Base-by-base conservation (phyloP, 2,329 filamentous ascomycete species). In the Aspergillus sp. region DNA sequence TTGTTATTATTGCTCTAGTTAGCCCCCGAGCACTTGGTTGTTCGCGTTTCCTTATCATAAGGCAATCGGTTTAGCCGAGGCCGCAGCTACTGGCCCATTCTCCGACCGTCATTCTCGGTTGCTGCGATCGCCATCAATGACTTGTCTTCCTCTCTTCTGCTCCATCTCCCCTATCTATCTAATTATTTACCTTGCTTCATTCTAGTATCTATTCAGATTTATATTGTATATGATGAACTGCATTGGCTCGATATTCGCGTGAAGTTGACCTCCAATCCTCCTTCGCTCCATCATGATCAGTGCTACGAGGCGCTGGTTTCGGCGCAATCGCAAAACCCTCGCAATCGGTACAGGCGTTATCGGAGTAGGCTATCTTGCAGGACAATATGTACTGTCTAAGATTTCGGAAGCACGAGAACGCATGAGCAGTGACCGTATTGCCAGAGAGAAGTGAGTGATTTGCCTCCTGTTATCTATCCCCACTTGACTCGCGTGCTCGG, bases 391-490 rank as follows among this genome's bases (percentile, higher is more conserved):
- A 65, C 76, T 97, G 70, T 85, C 84, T 69, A 98, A 96, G 83
- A 88, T 98, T 70, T 89, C 89, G 64, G 93, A 98, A 76, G 92
- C 93, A 67, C 87, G 93, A 65, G 92, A 97, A 83, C 92, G 93
- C 74, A 96, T 97, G 90, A 93, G 90, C 77, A 93, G 91, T 75
- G 95, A 98, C 71, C 88, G 92, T 69, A 96, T 97, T 73, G 90
- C 93, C 52, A 93, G 93, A 74, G 95, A 99, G 79, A 99, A 99
- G 93, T 97, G 79, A 67, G 85, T 69, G 8, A 4, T 23, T 9
- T 31, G 51, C 57, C 51, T 45, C 35, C 11, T 24, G 39, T 44
- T 17, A 55, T 47, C 39, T 55, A 40, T 19, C 9, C 44, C 37
- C 33, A 19, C 58, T 43, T 11, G 52, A 53, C 52, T 63, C 56